Percentiles rank a stretch among this genome's conserved stretches.
Evolutionary conservation across 2,329 filamentous ascomycete genomes (phyloP).

Genomic region (Cordyceps cicadae): DNA sequence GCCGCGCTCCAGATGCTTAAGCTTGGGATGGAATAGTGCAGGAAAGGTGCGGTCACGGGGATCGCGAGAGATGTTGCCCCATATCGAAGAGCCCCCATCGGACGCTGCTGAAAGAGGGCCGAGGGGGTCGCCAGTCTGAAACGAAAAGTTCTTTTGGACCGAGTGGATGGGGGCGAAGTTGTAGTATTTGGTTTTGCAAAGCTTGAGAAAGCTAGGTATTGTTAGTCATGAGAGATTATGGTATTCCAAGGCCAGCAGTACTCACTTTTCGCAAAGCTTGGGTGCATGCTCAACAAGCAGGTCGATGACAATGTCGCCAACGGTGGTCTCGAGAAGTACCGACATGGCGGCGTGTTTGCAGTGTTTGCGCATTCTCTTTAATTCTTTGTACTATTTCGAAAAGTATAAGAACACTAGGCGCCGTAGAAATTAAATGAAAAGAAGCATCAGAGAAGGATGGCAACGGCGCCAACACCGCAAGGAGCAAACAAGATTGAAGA

Average conservation of each 20-base stretch:
- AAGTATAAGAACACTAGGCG: too few species aligned
- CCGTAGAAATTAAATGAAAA: not conserved
- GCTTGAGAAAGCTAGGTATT: slow-evolving; percentile 71
- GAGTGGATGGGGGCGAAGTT: slow-evolving; percentile 91
- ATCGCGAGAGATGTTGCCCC: slow-evolving; percentile 66
- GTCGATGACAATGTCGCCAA: slow-evolving; percentile 91
- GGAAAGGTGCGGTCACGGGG: slow-evolving; percentile 67
- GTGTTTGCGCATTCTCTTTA: not conserved
- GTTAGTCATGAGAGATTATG: slow-evolving; percentile 25
- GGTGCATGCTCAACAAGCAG: slow-evolving; percentile 82
- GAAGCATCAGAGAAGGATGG: not conserved
- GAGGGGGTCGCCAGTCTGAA: slow-evolving; percentile 90
- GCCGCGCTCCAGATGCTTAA: slow-evolving; percentile 81
- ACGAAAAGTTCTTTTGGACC: slow-evolving; percentile 90
- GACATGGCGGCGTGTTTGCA: slow-evolving; percentile 54
- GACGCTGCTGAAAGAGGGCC: slow-evolving; percentile 76
- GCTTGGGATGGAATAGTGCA: slow-evolving; percentile 75
- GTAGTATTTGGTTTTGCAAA: slow-evolving; percentile 99
- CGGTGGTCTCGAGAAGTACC: slow-evolving; percentile 85
- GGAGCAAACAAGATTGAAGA: not conserved
- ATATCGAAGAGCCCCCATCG: slow-evolving; percentile 89
- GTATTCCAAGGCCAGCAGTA: slow-evolving; percentile 16
- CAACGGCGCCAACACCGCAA: not conserved
- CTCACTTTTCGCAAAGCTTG: slow-evolving; percentile 90
- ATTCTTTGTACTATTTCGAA: not conserved